A percentile compares a stretch with the other conserved stretches of the same genome.
Evolutionary conservation across 139 green algal species (phyloP).

Genomic region (Mychonastes homosphaera): DNA sequence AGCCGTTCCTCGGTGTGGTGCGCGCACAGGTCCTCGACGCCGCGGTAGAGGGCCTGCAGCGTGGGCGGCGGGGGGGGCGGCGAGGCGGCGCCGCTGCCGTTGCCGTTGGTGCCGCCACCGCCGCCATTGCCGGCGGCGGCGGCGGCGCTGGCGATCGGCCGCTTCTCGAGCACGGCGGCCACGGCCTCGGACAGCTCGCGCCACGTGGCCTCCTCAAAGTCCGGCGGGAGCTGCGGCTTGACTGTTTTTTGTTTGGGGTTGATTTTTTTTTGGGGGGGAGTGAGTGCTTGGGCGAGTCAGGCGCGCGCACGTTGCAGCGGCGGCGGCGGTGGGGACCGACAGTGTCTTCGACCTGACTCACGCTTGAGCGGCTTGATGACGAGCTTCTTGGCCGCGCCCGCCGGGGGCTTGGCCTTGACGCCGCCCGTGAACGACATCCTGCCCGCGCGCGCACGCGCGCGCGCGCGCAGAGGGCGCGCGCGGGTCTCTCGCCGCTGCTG

Average conservation of each 20-base stretch:
- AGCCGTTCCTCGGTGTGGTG: constrained; percentile 76
- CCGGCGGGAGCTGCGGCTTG: constrained; percentile 70
- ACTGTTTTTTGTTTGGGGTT: constrained; percentile 23
- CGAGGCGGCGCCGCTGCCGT: not conserved
- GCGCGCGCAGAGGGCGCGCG: too few species aligned
- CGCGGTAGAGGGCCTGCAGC: constrained; percentile 55
- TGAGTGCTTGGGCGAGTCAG: not conserved
- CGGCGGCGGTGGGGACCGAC: not conserved
- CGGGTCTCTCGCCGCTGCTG: too few species aligned
- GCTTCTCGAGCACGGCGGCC: constrained; percentile 67
- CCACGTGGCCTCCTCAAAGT: constrained; percentile 86
- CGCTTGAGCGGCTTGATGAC: constrained; percentile 68
- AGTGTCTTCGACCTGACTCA: constrained; percentile 7
- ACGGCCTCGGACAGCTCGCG: constrained; percentile 69
- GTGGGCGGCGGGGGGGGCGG: not conserved
- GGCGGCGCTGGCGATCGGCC: constrained; percentile 47
- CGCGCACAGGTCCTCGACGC: constrained; percentile 91
- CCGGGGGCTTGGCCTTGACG: constrained; percentile 6
- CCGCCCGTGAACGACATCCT: too few species aligned
- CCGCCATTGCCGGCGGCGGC: not conserved
- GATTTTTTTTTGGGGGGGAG: too few species aligned
- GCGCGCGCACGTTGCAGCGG: not conserved
- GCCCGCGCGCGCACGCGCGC: too few species aligned
- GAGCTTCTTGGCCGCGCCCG: constrained; percentile 50
- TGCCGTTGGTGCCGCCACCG: not conserved